These are phyloP conservation scores for Parmales sp. DNA, from an alignment of 108 stramenopile genomes.

Conservation along the genomic window DNA sequence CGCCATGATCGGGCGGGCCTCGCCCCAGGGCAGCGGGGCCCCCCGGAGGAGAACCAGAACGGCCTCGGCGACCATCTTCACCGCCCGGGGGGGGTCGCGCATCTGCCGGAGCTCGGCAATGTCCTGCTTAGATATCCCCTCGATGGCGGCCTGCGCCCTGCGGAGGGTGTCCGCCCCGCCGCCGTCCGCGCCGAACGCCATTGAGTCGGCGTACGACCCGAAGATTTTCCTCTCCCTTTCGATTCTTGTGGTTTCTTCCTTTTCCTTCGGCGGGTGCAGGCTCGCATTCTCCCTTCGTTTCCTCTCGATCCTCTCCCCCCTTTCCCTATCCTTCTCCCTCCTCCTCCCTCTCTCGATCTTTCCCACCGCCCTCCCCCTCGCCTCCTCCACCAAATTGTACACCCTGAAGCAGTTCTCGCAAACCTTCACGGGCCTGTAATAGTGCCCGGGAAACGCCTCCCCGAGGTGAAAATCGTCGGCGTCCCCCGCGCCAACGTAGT, in stretches of 20 bases:
- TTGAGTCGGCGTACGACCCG: no score
- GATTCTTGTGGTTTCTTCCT: background rate
- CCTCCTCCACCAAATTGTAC: constrained; percentile 6
- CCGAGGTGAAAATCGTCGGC: background rate
- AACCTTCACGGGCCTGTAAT: constrained; percentile 9
- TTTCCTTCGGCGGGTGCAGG: background rate
- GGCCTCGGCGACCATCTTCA: background rate
- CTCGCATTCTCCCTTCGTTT: background rate
- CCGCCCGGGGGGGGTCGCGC: background rate
- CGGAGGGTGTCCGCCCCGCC: background rate
- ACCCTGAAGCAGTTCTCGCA: constrained; percentile 10
- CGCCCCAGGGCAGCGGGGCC: background rate
- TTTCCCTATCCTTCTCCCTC: background rate
- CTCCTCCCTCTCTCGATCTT: background rate
- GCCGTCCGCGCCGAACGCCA: no score
- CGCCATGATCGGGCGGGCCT: background rate
- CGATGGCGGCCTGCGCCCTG: background rate
- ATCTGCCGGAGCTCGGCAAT: background rate
- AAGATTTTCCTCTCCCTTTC: background rate
- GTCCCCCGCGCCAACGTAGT: constrained; percentile 4
- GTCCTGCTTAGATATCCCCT: background rate
- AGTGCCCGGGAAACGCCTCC: background rate
- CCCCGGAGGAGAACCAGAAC: background rate
- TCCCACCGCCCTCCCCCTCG: background rate
- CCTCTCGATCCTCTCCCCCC: background rate